phyloP scores from a whole-genome alignment of 1,284 basidiomycete species.

The Golubevia pallescens region DNA sequence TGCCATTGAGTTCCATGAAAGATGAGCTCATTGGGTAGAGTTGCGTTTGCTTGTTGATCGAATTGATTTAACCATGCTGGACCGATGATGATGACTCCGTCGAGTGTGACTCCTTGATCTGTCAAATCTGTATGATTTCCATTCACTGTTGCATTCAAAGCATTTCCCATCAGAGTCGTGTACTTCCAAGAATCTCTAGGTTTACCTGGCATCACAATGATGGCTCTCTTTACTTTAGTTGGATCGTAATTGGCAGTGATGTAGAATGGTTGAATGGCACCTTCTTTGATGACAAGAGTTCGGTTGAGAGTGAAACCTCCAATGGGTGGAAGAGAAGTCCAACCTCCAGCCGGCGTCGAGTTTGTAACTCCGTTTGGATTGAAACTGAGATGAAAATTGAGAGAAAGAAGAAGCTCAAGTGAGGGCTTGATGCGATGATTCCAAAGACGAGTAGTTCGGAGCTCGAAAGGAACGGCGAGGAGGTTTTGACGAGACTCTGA shows the following conservation, averaged over 20 bases:
- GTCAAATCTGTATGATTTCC: conserved; percentile 17
- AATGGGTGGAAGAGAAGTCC: conserved; percentile 31
- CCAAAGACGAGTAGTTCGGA: too few relatives aligned
- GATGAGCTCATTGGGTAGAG: conserved; percentile 27
- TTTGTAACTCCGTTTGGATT: conserved; percentile 26
- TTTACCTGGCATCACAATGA: conserved; percentile 55
- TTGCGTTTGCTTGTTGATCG: conserved; percentile 30
- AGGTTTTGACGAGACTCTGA: too few relatives aligned
- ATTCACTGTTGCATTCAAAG: conserved; percentile 11
- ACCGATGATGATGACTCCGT: conserved; percentile 37
- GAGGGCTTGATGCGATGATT: too few relatives aligned
- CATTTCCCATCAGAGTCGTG: conserved; percentile 42
- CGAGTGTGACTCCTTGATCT: conserved; percentile 5
- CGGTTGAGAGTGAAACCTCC: conserved; percentile 42
- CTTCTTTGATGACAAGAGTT: conserved; percentile 18
- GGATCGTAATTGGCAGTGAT: conserved; percentile 24
- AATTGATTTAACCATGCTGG: conserved; percentile 43
- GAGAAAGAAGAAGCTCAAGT: conserved; percentile 24
- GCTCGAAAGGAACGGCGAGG: too few relatives aligned
- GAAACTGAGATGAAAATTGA: conserved; percentile 29
- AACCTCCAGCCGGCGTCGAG: conserved; percentile 22
- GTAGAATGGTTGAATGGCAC: conserved; percentile 36
- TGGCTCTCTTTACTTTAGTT: conserved; percentile 38
- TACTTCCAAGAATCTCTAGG: conserved; percentile 55
- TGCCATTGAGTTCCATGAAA: conserved; percentile 47